Conservation (phyloP, 1,284 basidiomycete species). For the Amylostereum chailletii region DNA sequence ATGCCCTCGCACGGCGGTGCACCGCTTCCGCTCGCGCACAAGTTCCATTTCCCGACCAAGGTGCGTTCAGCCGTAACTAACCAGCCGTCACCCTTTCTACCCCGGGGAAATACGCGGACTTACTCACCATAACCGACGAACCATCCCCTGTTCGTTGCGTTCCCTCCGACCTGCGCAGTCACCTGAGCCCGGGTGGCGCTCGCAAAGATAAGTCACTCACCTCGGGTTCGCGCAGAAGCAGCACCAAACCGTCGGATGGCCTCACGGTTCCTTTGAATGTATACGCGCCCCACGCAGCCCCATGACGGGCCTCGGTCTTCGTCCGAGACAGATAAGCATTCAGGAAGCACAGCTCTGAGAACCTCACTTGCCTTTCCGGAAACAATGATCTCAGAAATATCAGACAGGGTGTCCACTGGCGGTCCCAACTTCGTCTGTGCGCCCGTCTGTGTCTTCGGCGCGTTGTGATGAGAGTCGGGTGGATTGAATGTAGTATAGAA, state of each 20-base stretch:
- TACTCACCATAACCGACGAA: conserved; percentile 11
- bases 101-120: background rate
- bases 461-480: conserved; percentile 1
- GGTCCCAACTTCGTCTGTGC: background rate
- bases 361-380: conserved; percentile 23
- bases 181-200: background rate
- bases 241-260: conserved; percentile 40
- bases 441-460: background rate
- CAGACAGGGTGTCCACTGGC: conserved; percentile 15
- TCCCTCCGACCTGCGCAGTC: background rate
- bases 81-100: background rate
- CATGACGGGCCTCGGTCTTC: conserved; percentile 1
- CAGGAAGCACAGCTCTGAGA: too few relatives aligned
- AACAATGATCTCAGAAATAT: conserved; percentile 23
- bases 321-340: too few relatives aligned
- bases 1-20: conserved; percentile 38
- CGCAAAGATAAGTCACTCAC: conserved; percentile 12
- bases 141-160: background rate
- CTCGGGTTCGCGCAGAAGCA: conserved; percentile 34
- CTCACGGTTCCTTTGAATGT: conserved; percentile 40
- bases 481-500: conserved; percentile 8
- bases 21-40: conserved; percentile 21
- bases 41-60: conserved; percentile 39
- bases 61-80: conserved; percentile 34
- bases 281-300: conserved; percentile 38